phyloP scores from a whole-genome alignment of 495 filamentous ascomycete genomes.

The Penicillium salamii region DNA sequence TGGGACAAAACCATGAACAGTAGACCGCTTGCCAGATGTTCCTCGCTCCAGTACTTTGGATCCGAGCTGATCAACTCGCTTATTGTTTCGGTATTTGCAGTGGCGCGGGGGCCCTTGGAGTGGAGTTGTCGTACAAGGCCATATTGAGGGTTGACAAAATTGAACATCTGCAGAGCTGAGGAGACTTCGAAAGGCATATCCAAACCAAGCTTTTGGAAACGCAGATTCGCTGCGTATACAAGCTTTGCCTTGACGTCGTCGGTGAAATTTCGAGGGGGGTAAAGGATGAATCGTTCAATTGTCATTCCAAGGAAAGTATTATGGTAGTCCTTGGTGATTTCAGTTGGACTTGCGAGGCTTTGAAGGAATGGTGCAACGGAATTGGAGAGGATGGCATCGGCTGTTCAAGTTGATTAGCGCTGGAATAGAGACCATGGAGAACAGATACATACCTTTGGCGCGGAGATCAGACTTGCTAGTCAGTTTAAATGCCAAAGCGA shows the following conservation, averaged over 20 bases:
- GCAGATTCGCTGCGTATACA: slow-evolving; percentile 60
- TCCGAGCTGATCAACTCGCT: slow-evolving; percentile 63
- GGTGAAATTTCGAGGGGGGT: slow-evolving; percentile 78
- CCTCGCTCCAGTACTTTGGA: slow-evolving; percentile 69
- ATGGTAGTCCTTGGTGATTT: slow-evolving; percentile 59
- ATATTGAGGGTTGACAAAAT: slow-evolving; percentile 62
- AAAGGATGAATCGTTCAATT: slow-evolving; percentile 76
- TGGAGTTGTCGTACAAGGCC: slow-evolving; percentile 75
- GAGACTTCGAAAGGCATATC: slow-evolving; percentile 69
- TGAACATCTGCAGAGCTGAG: slow-evolving; percentile 69
- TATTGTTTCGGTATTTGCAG: slow-evolving; percentile 50
- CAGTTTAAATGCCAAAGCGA: slow-evolving; percentile 84
- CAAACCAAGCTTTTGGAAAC: slow-evolving; percentile 60
- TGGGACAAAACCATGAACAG: slow-evolving; percentile 77
- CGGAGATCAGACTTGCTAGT: slow-evolving; percentile 75
- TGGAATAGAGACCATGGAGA: slow-evolving; percentile 2
- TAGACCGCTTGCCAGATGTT: slow-evolving; percentile 76
- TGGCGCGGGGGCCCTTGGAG: slow-evolving; percentile 62
- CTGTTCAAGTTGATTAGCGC: slow-evolving; percentile 47
- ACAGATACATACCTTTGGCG: slow-evolving; percentile 68
- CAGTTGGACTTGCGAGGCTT: slow-evolving; percentile 57
- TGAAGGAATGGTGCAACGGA: slow-evolving; percentile 73
- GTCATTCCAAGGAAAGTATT: slow-evolving; percentile 68
- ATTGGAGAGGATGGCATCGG: slow-evolving; percentile 76
- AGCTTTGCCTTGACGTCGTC: slow-evolving; percentile 69